Evolutionary conservation across 2,329 filamentous ascomycete genomes (phyloP).

Genomic region (Teratosphaeria destructans): DNA sequence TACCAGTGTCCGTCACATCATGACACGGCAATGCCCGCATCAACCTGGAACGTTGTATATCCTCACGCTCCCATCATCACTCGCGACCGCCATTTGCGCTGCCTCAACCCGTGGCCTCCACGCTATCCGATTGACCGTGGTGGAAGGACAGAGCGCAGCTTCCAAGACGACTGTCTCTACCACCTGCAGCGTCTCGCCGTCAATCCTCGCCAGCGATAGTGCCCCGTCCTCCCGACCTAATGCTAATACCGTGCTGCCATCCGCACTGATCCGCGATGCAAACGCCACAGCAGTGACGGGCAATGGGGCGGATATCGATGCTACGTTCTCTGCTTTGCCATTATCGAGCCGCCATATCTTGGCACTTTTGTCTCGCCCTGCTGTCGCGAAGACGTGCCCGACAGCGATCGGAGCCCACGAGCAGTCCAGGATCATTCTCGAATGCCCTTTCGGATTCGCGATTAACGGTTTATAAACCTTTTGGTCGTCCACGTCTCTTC

Average conservation of each 20-base stretch:
- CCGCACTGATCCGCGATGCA: not conserved
- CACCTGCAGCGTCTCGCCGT: constrained; percentile 3
- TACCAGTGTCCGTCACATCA: not conserved
- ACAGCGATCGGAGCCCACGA: constrained; percentile 59
- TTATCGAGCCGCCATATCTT: constrained; percentile 43
- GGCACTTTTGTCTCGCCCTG: constrained; percentile 77
- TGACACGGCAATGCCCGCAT: not conserved
- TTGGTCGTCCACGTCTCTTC: constrained; percentile 33
- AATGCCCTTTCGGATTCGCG: constrained; percentile 73
- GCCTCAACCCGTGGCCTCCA: constrained; percentile 1
- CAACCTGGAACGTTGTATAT: constrained; percentile 10
- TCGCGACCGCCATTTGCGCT: constrained; percentile 29
- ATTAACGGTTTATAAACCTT: constrained; percentile 48
- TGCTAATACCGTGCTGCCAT: constrained; percentile 6
- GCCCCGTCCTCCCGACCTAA: constrained; percentile 18
- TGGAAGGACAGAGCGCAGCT: constrained; percentile 2
- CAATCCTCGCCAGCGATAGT: constrained; percentile 7
- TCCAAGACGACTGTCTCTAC: not conserved
- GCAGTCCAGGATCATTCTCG: constrained; percentile 82
- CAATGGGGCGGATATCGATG: constrained; percentile 13
- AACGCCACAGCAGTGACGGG: constrained; percentile 25
- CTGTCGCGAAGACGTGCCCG: constrained; percentile 62
- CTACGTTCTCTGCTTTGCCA: constrained; percentile 9
- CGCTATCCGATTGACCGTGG: constrained; percentile 3
- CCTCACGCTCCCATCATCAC: constrained; percentile 32